Conservation (phyloP, 164 flowering plant genomes). For the Umbilicus rupestris region DNA sequence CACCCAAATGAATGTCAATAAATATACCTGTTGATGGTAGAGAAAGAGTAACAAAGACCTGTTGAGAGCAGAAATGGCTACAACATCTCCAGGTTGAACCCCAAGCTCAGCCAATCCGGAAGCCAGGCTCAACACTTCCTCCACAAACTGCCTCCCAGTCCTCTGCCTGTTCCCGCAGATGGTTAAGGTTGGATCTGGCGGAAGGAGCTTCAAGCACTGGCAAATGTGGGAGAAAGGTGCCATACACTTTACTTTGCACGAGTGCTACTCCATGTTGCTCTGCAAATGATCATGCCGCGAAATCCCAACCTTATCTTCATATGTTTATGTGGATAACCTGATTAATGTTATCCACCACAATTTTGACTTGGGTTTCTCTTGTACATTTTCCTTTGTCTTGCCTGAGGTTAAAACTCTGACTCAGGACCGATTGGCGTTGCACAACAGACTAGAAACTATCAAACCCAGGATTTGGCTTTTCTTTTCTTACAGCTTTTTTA, state of each 20-base stretch:
- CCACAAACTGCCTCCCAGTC: conserved; percentile 55
- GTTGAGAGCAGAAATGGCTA: conserved; percentile 80
- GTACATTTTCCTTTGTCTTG: not conserved
- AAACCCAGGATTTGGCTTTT: too few species aligned
- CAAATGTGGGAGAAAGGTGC: conserved; percentile 52
- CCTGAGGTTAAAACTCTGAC: too few species aligned
- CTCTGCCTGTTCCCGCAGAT: conserved; percentile 28
- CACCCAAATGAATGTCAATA: not conserved
- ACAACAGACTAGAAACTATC: too few species aligned
- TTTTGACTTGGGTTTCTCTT: not conserved
- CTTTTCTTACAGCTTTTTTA: too few species aligned
- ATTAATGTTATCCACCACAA: not conserved
- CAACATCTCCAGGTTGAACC: conserved; percentile 47
- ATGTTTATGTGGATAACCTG: conserved; percentile 2
- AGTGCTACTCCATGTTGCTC: too few species aligned
- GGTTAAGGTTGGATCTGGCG: conserved; percentile 31
- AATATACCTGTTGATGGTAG: not conserved
- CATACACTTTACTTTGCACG: too few species aligned
- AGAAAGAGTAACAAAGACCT: conserved; percentile 32
- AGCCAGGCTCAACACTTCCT: conserved; percentile 39
- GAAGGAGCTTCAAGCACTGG: conserved; percentile 49
- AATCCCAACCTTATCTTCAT: conserved; percentile 1
- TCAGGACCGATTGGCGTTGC: too few species aligned
- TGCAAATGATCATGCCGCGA: not conserved
- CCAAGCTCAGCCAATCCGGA: conserved; percentile 48